Conservation (phyloP, 352 stramenopile genomes). For the Plasmopara halstedii region DNA sequence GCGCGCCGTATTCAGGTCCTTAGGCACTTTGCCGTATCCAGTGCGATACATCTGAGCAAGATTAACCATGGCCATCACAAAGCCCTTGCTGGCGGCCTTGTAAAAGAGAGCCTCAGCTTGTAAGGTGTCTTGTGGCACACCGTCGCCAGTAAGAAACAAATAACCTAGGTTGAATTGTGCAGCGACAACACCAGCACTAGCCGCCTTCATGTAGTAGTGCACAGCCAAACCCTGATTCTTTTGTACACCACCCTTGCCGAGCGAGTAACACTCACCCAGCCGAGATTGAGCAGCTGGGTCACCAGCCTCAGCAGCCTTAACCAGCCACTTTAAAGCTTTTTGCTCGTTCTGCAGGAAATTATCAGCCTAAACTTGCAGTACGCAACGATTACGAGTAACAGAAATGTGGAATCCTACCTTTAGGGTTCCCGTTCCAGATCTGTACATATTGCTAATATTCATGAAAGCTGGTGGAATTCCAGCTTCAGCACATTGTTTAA, state of each 20-base stretch:
- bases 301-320: constrained; percentile 62
- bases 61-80: constrained; percentile 86
- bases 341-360: constrained; percentile 40
- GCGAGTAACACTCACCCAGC: constrained; percentile 66
- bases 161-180: constrained; percentile 79
- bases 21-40: constrained; percentile 56
- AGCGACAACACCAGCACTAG: constrained; percentile 40
- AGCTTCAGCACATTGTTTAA: constrained; percentile 50
- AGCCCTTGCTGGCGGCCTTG: constrained; percentile 62
- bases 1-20: constrained; percentile 48
- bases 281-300: constrained; percentile 68
- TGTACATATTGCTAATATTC: constrained; percentile 83
- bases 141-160: constrained; percentile 59
- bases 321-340: constrained; percentile 63
- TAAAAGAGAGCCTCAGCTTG: constrained; percentile 71
- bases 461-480: constrained; percentile 67
- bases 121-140: constrained; percentile 43
- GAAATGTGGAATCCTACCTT: constrained; percentile 34
- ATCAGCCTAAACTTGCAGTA: not conserved
- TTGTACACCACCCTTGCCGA: constrained; percentile 41
- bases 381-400: not conserved
- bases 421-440: constrained; percentile 45
- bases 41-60: constrained; percentile 78
- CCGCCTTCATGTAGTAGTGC: constrained; percentile 62
- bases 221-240: constrained; percentile 50